Base-by-base conservation (phyloP, 768 basidiomycete species). In the Termitomyces sp. region DNA sequence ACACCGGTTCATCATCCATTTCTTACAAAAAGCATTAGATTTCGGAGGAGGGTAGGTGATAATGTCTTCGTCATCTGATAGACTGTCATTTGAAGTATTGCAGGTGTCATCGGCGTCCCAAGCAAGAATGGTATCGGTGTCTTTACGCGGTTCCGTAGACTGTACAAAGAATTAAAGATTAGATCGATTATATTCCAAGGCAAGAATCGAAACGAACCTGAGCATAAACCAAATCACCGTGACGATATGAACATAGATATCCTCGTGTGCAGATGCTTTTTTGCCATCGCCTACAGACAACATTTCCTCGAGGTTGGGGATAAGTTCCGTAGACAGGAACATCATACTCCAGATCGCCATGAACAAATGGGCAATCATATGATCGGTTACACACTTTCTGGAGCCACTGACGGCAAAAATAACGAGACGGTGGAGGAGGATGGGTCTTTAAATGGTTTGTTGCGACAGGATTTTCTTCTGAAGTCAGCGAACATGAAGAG, bases 381-480 rank as follows among this genome's bases (percentile, higher is more conserved):
- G 62, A 59, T 25, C 53, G 43, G 0, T 6, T 10, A 48, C 75
- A 76, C 41, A 57, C 52, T 34, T 61, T 58, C 32, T 53, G 17
- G 9, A 63, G 58, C 63, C 63, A 63, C 10, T 25, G 1, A 32
- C 58, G 56, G 44, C 63, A 63, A 27, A 59, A 55, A 30, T 30
- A 42, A 6, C 16, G 39, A 28, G 11, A 42, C 10, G 23, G 47
- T 10, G 63, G 63, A 19, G 58, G 58, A 3, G 58, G 58, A n/a
- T 27, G 50, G 30, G 47, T 5, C 3, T 19, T 56, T 52, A 14
- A n/a, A 11, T 5, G 41, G 17, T 48, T 25, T 45, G 6, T 16
- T 28, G n/a, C 14, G 10, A 12, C 17, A 5, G 35, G 11, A 10
- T 12, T 34, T 25, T 57, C 60, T 27, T 55, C 56, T 2, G 51